A percentile compares a stretch with the other conserved stretches of the same genome.
Evolutionary conservation across 2,329 filamentous ascomycete genomes (phyloP).

Genomic region (Fusarium keratoplasticum): DNA sequence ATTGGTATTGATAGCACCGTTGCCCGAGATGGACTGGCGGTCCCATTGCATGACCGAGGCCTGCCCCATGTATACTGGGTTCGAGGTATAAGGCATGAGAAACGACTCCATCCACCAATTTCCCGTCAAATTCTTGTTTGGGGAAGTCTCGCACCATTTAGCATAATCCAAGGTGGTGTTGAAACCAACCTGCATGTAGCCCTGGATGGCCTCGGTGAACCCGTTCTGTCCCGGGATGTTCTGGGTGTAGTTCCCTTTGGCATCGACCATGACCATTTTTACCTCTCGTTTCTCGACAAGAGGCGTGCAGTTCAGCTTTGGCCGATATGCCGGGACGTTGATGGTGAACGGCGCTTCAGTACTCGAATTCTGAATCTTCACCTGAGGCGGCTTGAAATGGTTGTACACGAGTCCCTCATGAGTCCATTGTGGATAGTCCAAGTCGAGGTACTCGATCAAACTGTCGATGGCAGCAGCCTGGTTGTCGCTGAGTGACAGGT

Average conservation of each 20-base stretch:
- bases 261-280: slow-evolving; percentile 10
- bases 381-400: slow-evolving; percentile 18
- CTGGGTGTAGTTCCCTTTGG: not conserved
- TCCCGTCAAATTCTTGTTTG: slow-evolving; percentile 16
- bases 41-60: slow-evolving; percentile 35
- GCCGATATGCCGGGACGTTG: slow-evolving; percentile 30
- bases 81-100: slow-evolving; percentile 23
- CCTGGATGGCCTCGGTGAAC: slow-evolving; percentile 1
- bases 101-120: slow-evolving; percentile 37
- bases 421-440: slow-evolving; percentile 49
- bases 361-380: slow-evolving; percentile 9
- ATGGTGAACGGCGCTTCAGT: slow-evolving; percentile 21
- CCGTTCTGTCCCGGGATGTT: slow-evolving; percentile 10
- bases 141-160: slow-evolving; percentile 33
- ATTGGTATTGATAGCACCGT: slow-evolving; percentile 35
- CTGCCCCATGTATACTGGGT: slow-evolving; percentile 35
- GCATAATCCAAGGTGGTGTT: slow-evolving; percentile 34
- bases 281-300: slow-evolving; percentile 20
- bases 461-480: slow-evolving; percentile 41
- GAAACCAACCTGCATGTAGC: slow-evolving; percentile 24
- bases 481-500: slow-evolving; percentile 37
- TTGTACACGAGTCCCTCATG: slow-evolving; percentile 46
- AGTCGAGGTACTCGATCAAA: slow-evolving; percentile 42
- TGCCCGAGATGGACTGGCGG: slow-evolving; percentile 20
- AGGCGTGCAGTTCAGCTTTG: slow-evolving; percentile 35